phyloP scores from a whole-genome alignment of 1,139 yeast species.

The Blastobotrys apis region DNA sequence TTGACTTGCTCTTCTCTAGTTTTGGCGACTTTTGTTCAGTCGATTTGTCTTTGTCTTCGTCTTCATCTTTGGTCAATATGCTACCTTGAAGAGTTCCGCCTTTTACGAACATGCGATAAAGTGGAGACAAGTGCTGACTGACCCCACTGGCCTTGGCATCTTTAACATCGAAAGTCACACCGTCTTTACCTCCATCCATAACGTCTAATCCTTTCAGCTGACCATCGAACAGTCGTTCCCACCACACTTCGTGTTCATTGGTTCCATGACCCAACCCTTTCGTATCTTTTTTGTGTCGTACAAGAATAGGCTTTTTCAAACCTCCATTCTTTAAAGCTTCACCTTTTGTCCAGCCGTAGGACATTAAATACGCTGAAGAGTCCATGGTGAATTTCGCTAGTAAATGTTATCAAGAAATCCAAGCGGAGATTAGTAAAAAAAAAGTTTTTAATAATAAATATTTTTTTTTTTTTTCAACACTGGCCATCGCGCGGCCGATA shows the following conservation, averaged over 20 bases:
- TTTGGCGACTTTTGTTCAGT: slow-evolving; percentile 25
- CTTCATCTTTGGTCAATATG: slow-evolving; percentile 30
- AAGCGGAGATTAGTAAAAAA: too few relatives aligned
- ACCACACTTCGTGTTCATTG: slow-evolving; percentile 83
- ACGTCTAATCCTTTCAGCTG: slow-evolving; percentile 79
- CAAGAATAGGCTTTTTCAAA: slow-evolving; percentile 76
- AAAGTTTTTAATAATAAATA: too few relatives aligned
- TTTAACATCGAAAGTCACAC: slow-evolving; percentile 37
- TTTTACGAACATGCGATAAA: slow-evolving; percentile 63
- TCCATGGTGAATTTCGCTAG: slow-evolving; percentile 55
- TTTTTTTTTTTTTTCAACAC: too few relatives aligned
- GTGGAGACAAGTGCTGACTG: slow-evolving; percentile 42
- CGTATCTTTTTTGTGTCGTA: slow-evolving; percentile 83
- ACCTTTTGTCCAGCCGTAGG: slow-evolving; percentile 91
- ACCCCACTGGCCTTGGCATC: slow-evolving; percentile 32
- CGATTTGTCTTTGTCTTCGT: slow-evolving; percentile 13
- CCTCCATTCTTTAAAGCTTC: slow-evolving; percentile 80
- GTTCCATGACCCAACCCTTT: slow-evolving; percentile 80
- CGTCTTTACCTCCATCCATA: slow-evolving; percentile 33
- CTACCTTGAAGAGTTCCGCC: slow-evolving; percentile 87
- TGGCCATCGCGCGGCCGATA: not conserved
- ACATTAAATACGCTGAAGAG: slow-evolving; percentile 63
- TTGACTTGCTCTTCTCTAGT: slow-evolving; percentile 18
- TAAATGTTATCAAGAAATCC: too few relatives aligned
- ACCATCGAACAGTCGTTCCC: slow-evolving; percentile 94